Percentiles rank a stretch among this genome's conserved stretches.
Evolutionary conservation across 164 flowering plant genomes (phyloP).

Genomic region (Umbilicus rupestris): DNA sequence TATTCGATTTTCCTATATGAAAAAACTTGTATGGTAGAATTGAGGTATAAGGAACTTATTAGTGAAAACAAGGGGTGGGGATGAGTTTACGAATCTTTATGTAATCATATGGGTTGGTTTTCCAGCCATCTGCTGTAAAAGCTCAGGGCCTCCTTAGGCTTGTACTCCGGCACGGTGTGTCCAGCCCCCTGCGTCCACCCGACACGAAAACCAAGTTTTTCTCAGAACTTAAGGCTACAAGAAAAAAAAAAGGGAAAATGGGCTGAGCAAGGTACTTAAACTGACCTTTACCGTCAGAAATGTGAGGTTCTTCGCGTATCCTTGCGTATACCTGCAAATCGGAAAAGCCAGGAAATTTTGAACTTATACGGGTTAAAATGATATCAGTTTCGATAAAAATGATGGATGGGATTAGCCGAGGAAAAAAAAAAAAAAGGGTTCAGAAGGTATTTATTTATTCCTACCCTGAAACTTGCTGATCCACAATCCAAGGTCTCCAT

Average conservation of each 20-base stretch:
- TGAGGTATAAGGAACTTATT: neutral
- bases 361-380: no score
- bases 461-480: slow-evolving; percentile 1
- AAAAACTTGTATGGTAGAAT: neutral
- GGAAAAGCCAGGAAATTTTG: neutral
- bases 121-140: slow-evolving; percentile 61
- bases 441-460: neutral
- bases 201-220: neutral
- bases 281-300: neutral
- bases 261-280: no score
- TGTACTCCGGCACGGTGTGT: slow-evolving; percentile 84
- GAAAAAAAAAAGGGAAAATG: neutral
- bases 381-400: neutral
- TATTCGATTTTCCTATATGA: no score
- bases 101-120: slow-evolving; percentile 22
- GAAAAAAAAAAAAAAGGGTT: neutral
- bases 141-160: slow-evolving; percentile 60
- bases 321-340: neutral
- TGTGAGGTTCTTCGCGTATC: neutral
- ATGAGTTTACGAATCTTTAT: neutral
- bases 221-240: neutral
- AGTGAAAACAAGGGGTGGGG: neutral
- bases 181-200: slow-evolving; percentile 60
- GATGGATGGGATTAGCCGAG: no score
- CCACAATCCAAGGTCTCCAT: neutral